Conservation (phyloP, 805 yeast species). For the Pichia sporocuriosa region DNA sequence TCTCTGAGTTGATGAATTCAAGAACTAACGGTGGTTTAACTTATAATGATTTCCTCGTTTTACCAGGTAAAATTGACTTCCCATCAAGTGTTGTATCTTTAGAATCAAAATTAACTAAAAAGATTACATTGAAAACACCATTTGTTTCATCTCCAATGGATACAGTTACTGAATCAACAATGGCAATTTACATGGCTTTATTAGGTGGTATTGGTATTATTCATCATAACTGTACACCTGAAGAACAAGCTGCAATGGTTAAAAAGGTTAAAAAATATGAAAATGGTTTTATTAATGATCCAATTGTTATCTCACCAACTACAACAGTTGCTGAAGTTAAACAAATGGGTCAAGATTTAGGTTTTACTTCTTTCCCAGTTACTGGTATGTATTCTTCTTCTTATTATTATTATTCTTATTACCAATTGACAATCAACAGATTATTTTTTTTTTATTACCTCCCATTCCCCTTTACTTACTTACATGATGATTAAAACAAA, state of each 20-base stretch:
- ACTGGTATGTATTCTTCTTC: slow-evolving; percentile 73
- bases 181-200: slow-evolving; percentile 98
- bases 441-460: slow-evolving; percentile 7
- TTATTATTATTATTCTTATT: background rate
- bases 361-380: slow-evolving; percentile 97
- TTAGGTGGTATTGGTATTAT: slow-evolving; percentile 98
- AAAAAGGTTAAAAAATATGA: slow-evolving; percentile 93
- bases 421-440: background rate
- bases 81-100: slow-evolving; percentile 71
- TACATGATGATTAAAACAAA: slow-evolving; percentile 47
- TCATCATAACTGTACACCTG: slow-evolving; percentile 95
- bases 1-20: slow-evolving; percentile 83
- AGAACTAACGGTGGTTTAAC: slow-evolving; percentile 90
- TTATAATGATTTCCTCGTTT: slow-evolving; percentile 89
- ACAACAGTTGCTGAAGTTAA: slow-evolving; percentile 77
- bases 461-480: slow-evolving; percentile 12
- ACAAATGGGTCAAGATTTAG: slow-evolving; percentile 60
- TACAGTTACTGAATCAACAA: slow-evolving; percentile 93
- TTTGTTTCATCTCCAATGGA: slow-evolving; percentile 99
- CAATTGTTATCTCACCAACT: slow-evolving; percentile 74
- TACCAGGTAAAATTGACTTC: slow-evolving; percentile 92
- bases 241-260: slow-evolving; percentile 98
- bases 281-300: slow-evolving; percentile 95
- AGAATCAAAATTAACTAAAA: slow-evolving; percentile 86
- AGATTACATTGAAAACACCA: slow-evolving; percentile 86